Percentiles rank a stretch among this genome's conserved stretches.
Conservation (phyloP, 768 basidiomycete genomes). For the Suillus occidentalis region DNA sequence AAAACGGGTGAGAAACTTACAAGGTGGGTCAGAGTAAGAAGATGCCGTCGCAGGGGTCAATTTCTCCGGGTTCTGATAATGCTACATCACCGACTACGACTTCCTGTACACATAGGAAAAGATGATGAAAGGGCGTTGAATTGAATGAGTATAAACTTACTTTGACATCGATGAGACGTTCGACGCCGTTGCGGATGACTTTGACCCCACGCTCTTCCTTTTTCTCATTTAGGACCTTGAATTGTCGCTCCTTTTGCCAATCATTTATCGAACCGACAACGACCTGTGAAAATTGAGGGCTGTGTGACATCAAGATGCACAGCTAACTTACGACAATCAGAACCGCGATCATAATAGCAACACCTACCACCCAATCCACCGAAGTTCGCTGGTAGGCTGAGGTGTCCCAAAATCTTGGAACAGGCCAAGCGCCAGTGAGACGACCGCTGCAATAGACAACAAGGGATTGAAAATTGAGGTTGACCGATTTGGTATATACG, state of each 20-base stretch:
- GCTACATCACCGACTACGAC: too few relatives aligned
- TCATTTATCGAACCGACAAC: conserved; percentile 94
- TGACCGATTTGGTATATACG: conserved; percentile 26
- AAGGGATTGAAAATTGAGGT: conserved; percentile 55
- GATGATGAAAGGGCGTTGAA: background rate
- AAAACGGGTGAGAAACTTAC: conserved; percentile 37
- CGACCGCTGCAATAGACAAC: conserved; percentile 86
- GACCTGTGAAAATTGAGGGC: conserved; percentile 44
- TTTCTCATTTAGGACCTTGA: conserved; percentile 87
- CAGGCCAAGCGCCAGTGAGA: conserved; percentile 90
- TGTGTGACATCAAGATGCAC: background rate
- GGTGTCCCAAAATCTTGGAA: conserved; percentile 89
- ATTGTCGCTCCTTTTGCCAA: conserved; percentile 98
- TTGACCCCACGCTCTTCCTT: conserved; percentile 93
- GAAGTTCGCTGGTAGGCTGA: conserved; percentile 55
- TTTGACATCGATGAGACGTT: conserved; percentile 79
- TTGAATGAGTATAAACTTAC: conserved; percentile 34
- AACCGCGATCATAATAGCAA: conserved; percentile 77
- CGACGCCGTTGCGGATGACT: conserved; percentile 72
- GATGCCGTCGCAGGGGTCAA: conserved; percentile 95
- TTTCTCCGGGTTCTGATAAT: conserved; percentile 98
- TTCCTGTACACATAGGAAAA: conserved; percentile 48
- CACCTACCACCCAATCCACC: conserved; percentile 97
- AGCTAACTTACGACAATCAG: conserved; percentile 60
- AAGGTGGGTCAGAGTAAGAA: conserved; percentile 75